These are phyloP conservation scores for Vitis hybrid DNA, from an alignment of 177 flowering plant species.

Conservation along the genomic window DNA sequence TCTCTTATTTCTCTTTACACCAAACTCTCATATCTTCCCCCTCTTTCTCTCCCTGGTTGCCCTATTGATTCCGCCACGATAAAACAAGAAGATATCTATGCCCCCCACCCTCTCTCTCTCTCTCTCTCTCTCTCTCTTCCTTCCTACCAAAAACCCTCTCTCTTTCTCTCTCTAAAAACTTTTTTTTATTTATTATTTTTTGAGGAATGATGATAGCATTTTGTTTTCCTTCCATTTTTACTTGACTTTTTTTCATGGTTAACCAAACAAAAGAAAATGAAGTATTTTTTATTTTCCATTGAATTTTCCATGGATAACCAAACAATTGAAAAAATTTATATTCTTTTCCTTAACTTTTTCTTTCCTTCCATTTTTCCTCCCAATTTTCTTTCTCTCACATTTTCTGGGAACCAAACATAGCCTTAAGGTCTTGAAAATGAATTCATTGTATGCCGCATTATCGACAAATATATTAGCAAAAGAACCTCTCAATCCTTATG, in stretches of 20 bases:
- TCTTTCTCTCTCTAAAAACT: constrained; percentile 1
- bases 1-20: neutral
- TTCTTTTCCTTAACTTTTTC: too few species aligned
- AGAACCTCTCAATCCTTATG: constrained; percentile 42
- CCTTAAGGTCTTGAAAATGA: constrained; percentile 38
- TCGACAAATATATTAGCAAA: constrained; percentile 48
- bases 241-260: too few species aligned
- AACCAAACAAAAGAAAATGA: too few species aligned
- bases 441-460: constrained; percentile 56
- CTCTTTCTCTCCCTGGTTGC: constrained; percentile 8
- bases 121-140: neutral
- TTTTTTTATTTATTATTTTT: neutral
- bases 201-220: too few species aligned
- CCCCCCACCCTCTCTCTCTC: constrained; percentile 6
- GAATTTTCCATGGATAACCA: too few species aligned
- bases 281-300: too few species aligned
- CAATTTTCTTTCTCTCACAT: too few species aligned
- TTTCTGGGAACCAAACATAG: too few species aligned
- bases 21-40: neutral
- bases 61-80: constrained; percentile 7
- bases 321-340: too few species aligned
- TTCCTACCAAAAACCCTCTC: constrained; percentile 14
- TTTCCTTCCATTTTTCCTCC: too few species aligned
- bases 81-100: neutral
- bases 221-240: too few species aligned